phyloP scores from a whole-genome alignment of 2,329 filamentous ascomycete genomes.

The Stemphylium lycopersici region DNA sequence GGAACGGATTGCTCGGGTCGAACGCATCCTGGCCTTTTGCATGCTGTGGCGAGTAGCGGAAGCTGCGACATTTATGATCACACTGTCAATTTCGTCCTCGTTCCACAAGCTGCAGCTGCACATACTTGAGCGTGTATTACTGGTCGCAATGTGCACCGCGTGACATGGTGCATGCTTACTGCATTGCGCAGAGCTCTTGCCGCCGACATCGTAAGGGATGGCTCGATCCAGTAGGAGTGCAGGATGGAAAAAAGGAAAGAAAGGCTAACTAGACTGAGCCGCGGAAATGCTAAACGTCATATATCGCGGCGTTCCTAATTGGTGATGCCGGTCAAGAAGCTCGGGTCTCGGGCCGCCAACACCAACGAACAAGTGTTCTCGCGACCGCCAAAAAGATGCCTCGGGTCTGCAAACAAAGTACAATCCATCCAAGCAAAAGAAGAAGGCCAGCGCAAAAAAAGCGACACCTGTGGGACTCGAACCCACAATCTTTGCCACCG shows the following conservation, averaged over 20 bases:
- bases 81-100: not conserved
- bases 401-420: no score
- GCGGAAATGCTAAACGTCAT: no score
- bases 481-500: constrained; percentile 54
- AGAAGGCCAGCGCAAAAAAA: constrained; percentile 21
- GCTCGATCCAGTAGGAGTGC: no score
- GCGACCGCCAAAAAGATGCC: no score
- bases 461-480: constrained; percentile 52
- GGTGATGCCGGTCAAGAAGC: not conserved
- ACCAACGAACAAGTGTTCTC: no score
- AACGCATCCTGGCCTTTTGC: not conserved
- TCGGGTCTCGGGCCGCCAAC: not conserved
- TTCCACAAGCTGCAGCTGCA: no score
- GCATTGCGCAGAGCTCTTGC: not conserved
- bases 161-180: not conserved
- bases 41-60: not conserved
- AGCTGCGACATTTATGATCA: not conserved
- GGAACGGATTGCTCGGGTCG: no score
- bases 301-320: no score
- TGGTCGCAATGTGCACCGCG: not conserved
- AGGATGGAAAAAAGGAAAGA: no score
- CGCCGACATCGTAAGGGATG: not conserved
- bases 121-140: not conserved
- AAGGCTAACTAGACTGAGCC: no score
- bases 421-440: not conserved